phyloP scores from a whole-genome alignment of 495 filamentous ascomycete species.

The Lindgomyces ingoldianus region DNA sequence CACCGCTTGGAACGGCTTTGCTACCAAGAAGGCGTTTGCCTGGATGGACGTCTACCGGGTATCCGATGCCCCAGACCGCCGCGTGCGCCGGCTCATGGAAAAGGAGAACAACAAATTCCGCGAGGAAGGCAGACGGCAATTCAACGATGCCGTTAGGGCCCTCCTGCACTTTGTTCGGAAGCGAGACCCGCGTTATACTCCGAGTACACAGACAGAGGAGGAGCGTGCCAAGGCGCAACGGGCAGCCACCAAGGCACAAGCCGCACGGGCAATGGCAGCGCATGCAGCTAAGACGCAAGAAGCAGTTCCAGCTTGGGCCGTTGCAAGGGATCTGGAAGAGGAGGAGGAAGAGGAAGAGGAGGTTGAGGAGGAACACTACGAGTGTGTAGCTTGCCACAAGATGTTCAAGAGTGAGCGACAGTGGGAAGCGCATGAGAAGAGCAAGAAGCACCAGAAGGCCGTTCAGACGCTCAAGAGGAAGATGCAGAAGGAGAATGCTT shows the following conservation, averaged over 20 bases:
- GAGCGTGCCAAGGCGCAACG: constrained; percentile 78
- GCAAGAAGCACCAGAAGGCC: constrained; percentile 90
- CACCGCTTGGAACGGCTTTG: constrained; percentile 74
- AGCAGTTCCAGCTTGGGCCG: constrained; percentile 77
- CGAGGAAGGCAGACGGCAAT: constrained; percentile 79
- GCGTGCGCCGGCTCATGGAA: constrained; percentile 81
- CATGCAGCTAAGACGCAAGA: constrained; percentile 71
- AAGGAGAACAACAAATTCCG: constrained; percentile 90
- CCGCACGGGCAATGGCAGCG: constrained; percentile 78
- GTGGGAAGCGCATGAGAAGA: constrained; percentile 89
- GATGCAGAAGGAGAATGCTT: constrained; percentile 76
- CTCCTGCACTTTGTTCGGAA: constrained; percentile 91
- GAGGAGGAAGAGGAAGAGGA: constrained; percentile 58
- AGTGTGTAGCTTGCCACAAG: constrained; percentile 92
- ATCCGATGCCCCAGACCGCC: constrained; percentile 84
- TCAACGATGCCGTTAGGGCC: constrained; percentile 87
- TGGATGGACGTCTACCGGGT: constrained; percentile 85
- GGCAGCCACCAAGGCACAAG: constrained; percentile 78
- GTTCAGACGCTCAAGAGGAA: constrained; percentile 74
- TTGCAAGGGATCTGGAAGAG: constrained; percentile 55
- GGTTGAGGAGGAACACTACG: constrained; percentile 62
- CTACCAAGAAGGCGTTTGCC: constrained; percentile 79
- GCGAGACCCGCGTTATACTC: constrained; percentile 79
- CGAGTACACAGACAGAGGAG: constrained; percentile 68
- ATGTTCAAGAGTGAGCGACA: constrained; percentile 92